Conservation (phyloP, 2,329 filamentous ascomycete genomes). For the Didymosphaeria variabile region DNA sequence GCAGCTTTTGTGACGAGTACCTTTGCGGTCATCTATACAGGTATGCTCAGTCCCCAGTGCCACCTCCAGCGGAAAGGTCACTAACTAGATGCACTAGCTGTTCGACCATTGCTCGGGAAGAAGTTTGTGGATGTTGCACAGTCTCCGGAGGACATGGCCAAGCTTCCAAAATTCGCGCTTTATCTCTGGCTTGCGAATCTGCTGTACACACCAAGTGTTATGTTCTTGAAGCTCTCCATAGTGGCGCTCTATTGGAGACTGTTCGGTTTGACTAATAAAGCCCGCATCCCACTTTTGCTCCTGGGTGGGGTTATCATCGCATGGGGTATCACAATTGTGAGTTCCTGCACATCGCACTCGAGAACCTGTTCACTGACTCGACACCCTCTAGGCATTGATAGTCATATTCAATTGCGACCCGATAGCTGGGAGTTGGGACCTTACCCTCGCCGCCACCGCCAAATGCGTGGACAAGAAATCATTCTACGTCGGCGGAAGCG, state of each 20-base stretch:
- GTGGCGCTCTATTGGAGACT: constrained; percentile 39
- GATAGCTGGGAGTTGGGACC: constrained; percentile 32
- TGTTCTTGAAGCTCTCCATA: constrained; percentile 34
- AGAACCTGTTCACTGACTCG: neutral
- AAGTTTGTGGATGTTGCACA: constrained; percentile 22
- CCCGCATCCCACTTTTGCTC: constrained; percentile 21
- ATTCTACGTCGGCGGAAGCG: constrained; percentile 34
- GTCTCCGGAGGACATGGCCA: constrained; percentile 6
- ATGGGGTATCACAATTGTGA: constrained; percentile 32
- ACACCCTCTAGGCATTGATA: constrained; percentile 7
- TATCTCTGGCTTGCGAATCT: constrained; percentile 31
- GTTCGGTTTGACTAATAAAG: constrained; percentile 27
- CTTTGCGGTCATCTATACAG: constrained; percentile 30
- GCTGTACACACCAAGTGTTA: constrained; percentile 28
- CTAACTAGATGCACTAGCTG: constrained; percentile 20
- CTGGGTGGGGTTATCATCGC: constrained; percentile 23
- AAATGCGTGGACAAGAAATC: constrained; percentile 30
- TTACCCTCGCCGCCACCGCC: constrained; percentile 24
- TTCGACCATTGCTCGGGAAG: constrained; percentile 25
- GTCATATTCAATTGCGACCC: constrained; percentile 34
- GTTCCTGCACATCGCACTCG: neutral
- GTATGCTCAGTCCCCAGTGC: constrained; percentile 18
- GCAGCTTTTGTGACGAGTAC: constrained; percentile 28
- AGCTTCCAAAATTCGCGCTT: constrained; percentile 26
- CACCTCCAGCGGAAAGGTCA: neutral